Percentiles rank a stretch among this genome's conserved stretches.
Conservation (phyloP, 495 filamentous ascomycete species). For the Tuber umbilicatum region DNA sequence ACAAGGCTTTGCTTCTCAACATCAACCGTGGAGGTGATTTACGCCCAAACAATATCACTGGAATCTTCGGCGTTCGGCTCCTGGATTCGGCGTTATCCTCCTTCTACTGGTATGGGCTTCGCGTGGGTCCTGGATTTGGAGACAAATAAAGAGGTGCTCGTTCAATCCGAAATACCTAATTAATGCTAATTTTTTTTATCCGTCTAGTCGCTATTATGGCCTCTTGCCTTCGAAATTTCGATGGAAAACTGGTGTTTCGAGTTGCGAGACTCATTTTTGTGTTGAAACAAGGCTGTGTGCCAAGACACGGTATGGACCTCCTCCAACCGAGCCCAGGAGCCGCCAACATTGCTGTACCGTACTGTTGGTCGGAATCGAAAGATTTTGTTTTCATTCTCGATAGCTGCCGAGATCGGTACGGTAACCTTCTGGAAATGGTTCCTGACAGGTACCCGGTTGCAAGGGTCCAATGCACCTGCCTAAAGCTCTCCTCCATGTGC, state of each 20-base stretch:
- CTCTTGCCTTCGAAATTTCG: background rate
- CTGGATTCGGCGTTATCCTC: background rate
- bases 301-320: background rate
- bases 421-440: background rate
- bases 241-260: background rate
- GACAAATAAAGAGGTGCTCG: background rate
- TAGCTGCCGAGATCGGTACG: too few species aligned
- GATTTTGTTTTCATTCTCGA: background rate
- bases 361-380: background rate
- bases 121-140: background rate
- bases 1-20: background rate
- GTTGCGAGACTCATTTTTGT: background rate
- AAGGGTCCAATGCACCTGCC: background rate
- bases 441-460: background rate
- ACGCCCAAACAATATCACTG: background rate
- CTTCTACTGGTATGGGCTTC: background rate
- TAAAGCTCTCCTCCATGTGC: background rate
- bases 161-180: background rate
- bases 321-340: background rate
- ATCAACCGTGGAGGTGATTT: background rate
- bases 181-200: background rate
- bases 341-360: background rate
- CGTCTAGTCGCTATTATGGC: background rate
- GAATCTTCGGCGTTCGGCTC: background rate
- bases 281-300: too few species aligned